Base-by-base conservation (phyloP, 768 basidiomycete species). In the Boletus tomentosulus region DNA sequence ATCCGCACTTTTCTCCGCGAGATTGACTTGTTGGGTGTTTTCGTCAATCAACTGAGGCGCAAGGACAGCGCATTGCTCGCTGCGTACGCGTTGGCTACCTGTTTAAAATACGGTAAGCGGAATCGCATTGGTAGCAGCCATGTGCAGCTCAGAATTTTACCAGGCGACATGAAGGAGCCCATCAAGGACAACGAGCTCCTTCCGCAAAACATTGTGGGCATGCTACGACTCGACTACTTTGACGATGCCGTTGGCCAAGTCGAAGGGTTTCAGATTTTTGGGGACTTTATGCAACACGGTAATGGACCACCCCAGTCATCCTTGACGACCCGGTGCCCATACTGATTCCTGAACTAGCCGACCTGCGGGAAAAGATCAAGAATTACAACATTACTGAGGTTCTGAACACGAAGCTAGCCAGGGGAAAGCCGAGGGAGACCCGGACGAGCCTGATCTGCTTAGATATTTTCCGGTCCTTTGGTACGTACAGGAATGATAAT, bases 231-330 rank as follows among this genome's bases (percentile, higher is more conserved):
- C 15, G 59, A 65, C 48, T 66, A 54, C 44, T 66, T 65, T 19
- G 62, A 65, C 10, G 65, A 65, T 31, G 62, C 65, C 12, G 51
- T 66, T 0, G 65, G 64, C 11, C 46, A 4, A 24, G 48, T 64
- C 1, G 65, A 65, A 45, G 64, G 64, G 12, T 65, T 66, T 37
- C 65, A 66, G 42, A 55, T 66, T 1, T 66, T 66, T 16, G 43
- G 44, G 1, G 51, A 66, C 25, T 48, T 66, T 6, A 64, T 66
- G 60, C 51, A 55, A 37, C 34, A 60, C 4, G 56, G 65, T 66
- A 57, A 57, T n/a, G 25, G 35, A 28, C 19, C 19, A 25, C 24
- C 25, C 22, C 28, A 12, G 31, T 33, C 13, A 6, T 45, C 24
- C 10, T 13, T 10, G 31, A 34, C 3, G 19, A 22, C 38, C n/a